These are phyloP conservation scores for Ophiostoma sp. DNA, from an alignment of 2,329 filamentous ascomycete species.

Conservation along the genomic window DNA sequence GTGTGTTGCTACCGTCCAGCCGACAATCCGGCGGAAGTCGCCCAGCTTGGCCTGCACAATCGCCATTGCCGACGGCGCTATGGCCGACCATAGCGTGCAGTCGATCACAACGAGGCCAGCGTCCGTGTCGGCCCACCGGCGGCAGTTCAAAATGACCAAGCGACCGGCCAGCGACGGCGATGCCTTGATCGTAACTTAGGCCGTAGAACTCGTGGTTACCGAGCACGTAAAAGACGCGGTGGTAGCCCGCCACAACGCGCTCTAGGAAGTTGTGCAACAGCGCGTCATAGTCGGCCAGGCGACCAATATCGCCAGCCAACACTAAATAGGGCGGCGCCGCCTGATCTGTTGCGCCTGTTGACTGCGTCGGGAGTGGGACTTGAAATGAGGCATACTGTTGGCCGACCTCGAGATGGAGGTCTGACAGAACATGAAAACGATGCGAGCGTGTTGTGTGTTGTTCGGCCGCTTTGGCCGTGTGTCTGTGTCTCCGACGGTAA, in stretches of 20 bases:
- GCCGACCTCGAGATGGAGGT: slow-evolving; percentile 50
- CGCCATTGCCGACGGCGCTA: slow-evolving; percentile 38
- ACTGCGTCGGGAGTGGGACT: background rate
- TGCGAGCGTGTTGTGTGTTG: no score
- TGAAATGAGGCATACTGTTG: slow-evolving; percentile 21
- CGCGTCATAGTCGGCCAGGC: slow-evolving; percentile 40
- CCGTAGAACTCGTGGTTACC: slow-evolving; percentile 54
- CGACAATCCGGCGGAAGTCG: slow-evolving; percentile 51
- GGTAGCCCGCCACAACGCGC: slow-evolving; percentile 44
- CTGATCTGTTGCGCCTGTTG: no score
- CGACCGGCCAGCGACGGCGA: slow-evolving; percentile 31
- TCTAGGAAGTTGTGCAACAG: slow-evolving; percentile 39
- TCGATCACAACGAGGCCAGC: slow-evolving; percentile 43
- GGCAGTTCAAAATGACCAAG: slow-evolving; percentile 41
- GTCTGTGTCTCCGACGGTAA: background rate
- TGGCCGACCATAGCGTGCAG: slow-evolving; percentile 53
- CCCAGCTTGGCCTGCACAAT: slow-evolving; percentile 43
- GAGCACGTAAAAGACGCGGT: slow-evolving; percentile 46
- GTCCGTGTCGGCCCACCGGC: slow-evolving; percentile 38
- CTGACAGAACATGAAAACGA: slow-evolving; percentile 47
- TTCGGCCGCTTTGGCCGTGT: no score
- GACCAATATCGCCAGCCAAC: slow-evolving; percentile 53
- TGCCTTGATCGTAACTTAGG: slow-evolving; percentile 17
- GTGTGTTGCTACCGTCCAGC: slow-evolving; percentile 48
- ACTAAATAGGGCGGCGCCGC: slow-evolving; percentile 41